A percentile compares a stretch with the other conserved stretches of the same genome.
phyloP scores from a whole-genome alignment of 305 asterid species.

The Fraxinus paxiana region DNA sequence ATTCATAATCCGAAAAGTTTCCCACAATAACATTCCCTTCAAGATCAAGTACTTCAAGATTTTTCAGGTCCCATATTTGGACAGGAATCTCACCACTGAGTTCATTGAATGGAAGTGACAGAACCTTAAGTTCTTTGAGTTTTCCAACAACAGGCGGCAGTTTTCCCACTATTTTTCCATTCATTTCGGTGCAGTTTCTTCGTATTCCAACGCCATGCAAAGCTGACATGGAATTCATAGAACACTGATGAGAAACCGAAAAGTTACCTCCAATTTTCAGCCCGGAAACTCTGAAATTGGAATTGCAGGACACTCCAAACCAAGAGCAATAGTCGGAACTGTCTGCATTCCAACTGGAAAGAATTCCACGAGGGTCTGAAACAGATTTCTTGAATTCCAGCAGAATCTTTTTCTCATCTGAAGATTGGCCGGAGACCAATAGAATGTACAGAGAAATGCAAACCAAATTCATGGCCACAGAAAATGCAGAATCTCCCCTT shows the following conservation, averaged over 20 bases:
- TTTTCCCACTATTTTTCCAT: slow-evolving; percentile 34
- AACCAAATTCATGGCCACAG: slow-evolving; percentile 29
- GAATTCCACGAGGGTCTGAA: slow-evolving; percentile 40
- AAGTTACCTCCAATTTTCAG: slow-evolving; percentile 40
- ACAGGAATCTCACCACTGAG: slow-evolving; percentile 46
- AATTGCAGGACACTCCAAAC: slow-evolving; percentile 50
- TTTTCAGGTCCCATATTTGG: slow-evolving; percentile 40
- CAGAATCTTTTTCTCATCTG: slow-evolving; percentile 38
- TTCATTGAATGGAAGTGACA: slow-evolving; percentile 50
- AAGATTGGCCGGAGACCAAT: slow-evolving; percentile 25
- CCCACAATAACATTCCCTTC: slow-evolving; percentile 48
- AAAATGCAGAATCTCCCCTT: slow-evolving; percentile 16
- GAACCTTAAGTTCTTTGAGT: slow-evolving; percentile 38
- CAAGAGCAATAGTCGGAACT: slow-evolving; percentile 39
- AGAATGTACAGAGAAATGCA: slow-evolving; percentile 23
- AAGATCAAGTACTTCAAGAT: slow-evolving; percentile 51
- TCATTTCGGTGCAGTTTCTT: slow-evolving; percentile 31
- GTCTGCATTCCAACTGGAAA: slow-evolving; percentile 39
- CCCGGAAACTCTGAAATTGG: slow-evolving; percentile 30
- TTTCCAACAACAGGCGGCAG: slow-evolving; percentile 33
- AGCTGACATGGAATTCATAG: slow-evolving; percentile 19
- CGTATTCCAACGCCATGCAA: slow-evolving; percentile 34
- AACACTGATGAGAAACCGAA: slow-evolving; percentile 33
- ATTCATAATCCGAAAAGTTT: slow-evolving; percentile 32
- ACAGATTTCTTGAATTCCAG: slow-evolving; percentile 41